Conservation (phyloP, 2,329 filamentous ascomycete species). For the Neofusicoccum cordaticola region DNA sequence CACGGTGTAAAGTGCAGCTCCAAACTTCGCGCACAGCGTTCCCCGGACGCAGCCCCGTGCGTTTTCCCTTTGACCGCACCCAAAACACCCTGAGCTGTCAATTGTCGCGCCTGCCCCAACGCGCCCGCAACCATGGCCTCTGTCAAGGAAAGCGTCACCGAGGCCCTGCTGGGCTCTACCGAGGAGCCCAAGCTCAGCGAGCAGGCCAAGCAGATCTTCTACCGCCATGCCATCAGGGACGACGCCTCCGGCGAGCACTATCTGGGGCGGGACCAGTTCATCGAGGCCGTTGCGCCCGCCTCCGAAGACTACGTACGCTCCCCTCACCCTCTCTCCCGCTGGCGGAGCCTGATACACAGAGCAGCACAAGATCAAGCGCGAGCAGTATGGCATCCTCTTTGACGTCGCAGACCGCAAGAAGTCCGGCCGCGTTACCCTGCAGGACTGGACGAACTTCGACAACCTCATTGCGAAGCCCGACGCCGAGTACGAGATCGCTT, state of each 20-base stretch:
- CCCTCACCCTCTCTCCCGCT: slow-evolving; percentile 23
- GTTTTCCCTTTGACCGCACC: slow-evolving; percentile 12
- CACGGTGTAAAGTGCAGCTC: slow-evolving; percentile 5
- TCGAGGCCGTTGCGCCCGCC: slow-evolving; percentile 81
- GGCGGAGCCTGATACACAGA: slow-evolving; percentile 62
- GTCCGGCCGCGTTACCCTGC: slow-evolving; percentile 69
- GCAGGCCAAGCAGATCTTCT: slow-evolving; percentile 73
- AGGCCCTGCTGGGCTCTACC: slow-evolving; percentile 63
- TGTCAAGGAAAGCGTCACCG: slow-evolving; percentile 66
- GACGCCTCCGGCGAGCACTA: slow-evolving; percentile 71
- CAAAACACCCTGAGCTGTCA: not conserved
- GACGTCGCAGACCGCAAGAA: slow-evolving; percentile 78
- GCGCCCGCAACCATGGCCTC: slow-evolving; percentile 20
- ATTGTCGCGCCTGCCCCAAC: slow-evolving; percentile 8
- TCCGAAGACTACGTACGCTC: slow-evolving; percentile 83
- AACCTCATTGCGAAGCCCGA: slow-evolving; percentile 91
- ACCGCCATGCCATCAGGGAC: slow-evolving; percentile 72
- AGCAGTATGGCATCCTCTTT: slow-evolving; percentile 94
- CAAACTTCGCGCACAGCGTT: slow-evolving; percentile 1
- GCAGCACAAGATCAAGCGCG: slow-evolving; percentile 95
- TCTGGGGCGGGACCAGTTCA: slow-evolving; percentile 83
- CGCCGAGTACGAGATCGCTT: slow-evolving; percentile 98
- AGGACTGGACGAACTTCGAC: slow-evolving; percentile 91
- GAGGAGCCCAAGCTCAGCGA: slow-evolving; percentile 64
- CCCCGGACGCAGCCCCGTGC: slow-evolving; percentile 11